Percentiles rank a stretch among this genome's conserved stretches.
These are phyloP conservation scores for Middelhovenomyces tepae DNA, from an alignment of 805 yeast species.

Conservation along the genomic window DNA sequence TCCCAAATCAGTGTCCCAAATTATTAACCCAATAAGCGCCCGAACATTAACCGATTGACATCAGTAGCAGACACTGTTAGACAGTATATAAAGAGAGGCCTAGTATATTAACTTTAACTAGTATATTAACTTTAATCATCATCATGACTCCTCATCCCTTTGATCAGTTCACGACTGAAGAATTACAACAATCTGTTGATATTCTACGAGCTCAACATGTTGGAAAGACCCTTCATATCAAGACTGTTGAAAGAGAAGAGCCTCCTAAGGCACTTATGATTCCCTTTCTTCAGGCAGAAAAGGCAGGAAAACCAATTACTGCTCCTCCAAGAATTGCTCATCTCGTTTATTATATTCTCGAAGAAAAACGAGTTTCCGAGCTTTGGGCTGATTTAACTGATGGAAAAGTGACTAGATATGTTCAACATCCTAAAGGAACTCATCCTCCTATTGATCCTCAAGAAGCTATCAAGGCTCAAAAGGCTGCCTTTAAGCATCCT, in stretches of 20 bases:
- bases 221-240: slow-evolving; percentile 26
- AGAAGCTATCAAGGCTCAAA: slow-evolving; percentile 49
- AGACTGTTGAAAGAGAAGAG: slow-evolving; percentile 34
- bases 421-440: slow-evolving; percentile 48
- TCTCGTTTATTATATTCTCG: slow-evolving; percentile 55
- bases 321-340: slow-evolving; percentile 60
- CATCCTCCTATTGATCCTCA: slow-evolving; percentile 68
- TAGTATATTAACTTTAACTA: too few species aligned
- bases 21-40: too few species aligned
- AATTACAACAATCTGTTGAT: slow-evolving; percentile 22
- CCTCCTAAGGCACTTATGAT: slow-evolving; percentile 73
- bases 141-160: slow-evolving; percentile 23
- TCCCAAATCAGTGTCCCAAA: too few species aligned
- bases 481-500: slow-evolving; percentile 43
- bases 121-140: too few species aligned
- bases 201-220: slow-evolving; percentile 20
- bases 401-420: slow-evolving; percentile 52
- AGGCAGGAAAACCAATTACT: slow-evolving; percentile 31
- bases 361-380: slow-evolving; percentile 46
- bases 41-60: too few species aligned
- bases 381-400: slow-evolving; percentile 59
- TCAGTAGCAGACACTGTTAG: too few species aligned
- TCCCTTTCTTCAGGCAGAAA: slow-evolving; percentile 59
- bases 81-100: too few species aligned
- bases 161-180: slow-evolving; percentile 26